phyloP scores from a whole-genome alignment of 352 stramenopile species.

The Phytophthora sojae region DNA sequence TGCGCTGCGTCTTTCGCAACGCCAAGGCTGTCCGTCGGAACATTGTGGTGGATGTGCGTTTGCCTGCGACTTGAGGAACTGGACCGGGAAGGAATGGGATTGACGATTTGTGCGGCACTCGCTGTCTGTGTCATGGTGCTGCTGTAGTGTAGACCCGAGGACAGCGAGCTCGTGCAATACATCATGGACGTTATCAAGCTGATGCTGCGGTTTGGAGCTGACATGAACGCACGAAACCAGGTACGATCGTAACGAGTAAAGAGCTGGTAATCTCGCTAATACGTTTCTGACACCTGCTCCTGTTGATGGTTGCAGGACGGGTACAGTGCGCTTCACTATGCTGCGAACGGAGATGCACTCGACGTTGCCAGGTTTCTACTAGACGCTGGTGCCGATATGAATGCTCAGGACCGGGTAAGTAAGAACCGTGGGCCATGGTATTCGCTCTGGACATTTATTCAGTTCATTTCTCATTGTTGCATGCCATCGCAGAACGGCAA shows the following conservation, averaged over 20 bases:
- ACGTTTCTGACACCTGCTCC: not conserved
- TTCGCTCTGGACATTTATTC: not conserved
- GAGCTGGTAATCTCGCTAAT: no score
- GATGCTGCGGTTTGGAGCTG: slow-evolving; percentile 12
- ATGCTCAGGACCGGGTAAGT: slow-evolving; percentile 23
- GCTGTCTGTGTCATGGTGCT: not conserved
- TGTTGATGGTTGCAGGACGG: slow-evolving; percentile 27
- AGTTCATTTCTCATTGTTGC: slow-evolving; percentile 1
- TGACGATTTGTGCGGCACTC: slow-evolving; percentile 17
- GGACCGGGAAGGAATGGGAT: not conserved
- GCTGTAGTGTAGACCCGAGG: slow-evolving; percentile 25
- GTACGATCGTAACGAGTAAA: not conserved
- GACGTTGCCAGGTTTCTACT: slow-evolving; percentile 26
- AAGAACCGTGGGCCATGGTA: not conserved
- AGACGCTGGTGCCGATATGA: slow-evolving; percentile 6
- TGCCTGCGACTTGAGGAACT: not conserved
- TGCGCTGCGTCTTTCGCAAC: slow-evolving; percentile 38
- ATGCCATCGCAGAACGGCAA: slow-evolving; percentile 21
- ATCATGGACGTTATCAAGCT: slow-evolving; percentile 16
- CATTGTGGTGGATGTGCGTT: slow-evolving; percentile 33
- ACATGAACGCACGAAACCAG: slow-evolving; percentile 20
- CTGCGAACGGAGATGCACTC: slow-evolving; percentile 21
- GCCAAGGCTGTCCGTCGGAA: slow-evolving; percentile 25
- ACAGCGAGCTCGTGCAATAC: slow-evolving; percentile 6
- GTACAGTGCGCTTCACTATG: slow-evolving; percentile 25